Base-by-base conservation (phyloP, 2,329 filamentous ascomycete species). In the Cadophora malorum region DNA sequence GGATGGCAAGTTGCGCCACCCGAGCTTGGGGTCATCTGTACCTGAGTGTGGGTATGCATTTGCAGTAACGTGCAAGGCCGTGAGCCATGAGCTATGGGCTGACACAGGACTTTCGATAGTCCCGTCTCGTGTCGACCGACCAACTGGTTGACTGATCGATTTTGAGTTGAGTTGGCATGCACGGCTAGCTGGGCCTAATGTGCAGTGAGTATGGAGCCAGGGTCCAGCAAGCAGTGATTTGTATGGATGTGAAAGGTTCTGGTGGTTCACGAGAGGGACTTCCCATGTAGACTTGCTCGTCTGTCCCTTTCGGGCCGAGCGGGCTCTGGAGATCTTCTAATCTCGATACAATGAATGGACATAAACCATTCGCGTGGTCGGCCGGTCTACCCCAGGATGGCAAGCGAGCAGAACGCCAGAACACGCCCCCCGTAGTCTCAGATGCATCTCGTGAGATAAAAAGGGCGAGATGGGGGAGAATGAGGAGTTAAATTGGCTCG, bases 231-330 rank as follows among this genome's bases (percentile, higher is more conserved):
- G 38, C 38, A 33, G 35, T 1, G 21, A 49, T 23, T n/a, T 25
- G 58, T 9, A 19, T 31, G 41, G n/a, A 21, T 25, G 5, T 52
- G n/a, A 33, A 49, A 8, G 14, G 61, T 35, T 28, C 28, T 28
- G 28, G 28, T 28, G 28, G 3, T 28, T 38, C 28, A 21, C 8
- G 10, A 19, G 45, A 50, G 61, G 25, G 21, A 23, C n/a, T 38
- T 63, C 47, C 45, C 61, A 35, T 52, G 61, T 41, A 49, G 25
- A 52, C n/a, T 53, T 62, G 64, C 64, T 67, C 65, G 65, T 63
- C 38, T 67, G 41, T 63, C 59, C 53, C 65, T 67, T 67, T 67
- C 65, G 60, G 65, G 65, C 52, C 60, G 60, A 63, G 65, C 41
- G 28, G 7, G 33, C 60, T 31, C 19, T 47, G 35, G 45, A 56